Percentiles rank a stretch among this genome's conserved stretches.
Conservation (phyloP, 768 basidiomycete genomes). For the Lactarius sanguifluus region DNA sequence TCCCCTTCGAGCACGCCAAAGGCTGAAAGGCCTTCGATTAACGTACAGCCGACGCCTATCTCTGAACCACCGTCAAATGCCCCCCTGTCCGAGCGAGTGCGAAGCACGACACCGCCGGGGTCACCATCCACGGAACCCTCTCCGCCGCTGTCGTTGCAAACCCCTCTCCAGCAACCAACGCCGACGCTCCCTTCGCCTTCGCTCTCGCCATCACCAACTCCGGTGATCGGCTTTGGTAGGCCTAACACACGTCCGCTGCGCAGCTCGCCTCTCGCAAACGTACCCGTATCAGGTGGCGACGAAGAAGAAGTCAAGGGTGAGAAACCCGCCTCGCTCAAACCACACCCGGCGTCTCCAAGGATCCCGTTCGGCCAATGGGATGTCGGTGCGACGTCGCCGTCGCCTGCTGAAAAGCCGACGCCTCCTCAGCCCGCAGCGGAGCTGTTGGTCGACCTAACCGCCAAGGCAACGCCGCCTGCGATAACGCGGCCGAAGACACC, state of each 20-base stretch:
- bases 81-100: conserved; percentile 34
- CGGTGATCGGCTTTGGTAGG: conserved; percentile 56
- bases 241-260: conserved; percentile 64
- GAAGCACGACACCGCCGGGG: conserved; percentile 62
- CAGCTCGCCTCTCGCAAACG: conserved; percentile 74
- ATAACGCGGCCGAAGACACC: conserved; percentile 50
- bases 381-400: background rate
- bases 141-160: conserved; percentile 20
- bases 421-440: conserved; percentile 14
- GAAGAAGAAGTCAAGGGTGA: conserved; percentile 40
- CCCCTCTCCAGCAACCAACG: conserved; percentile 32
- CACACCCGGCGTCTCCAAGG: conserved; percentile 45
- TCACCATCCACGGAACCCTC: conserved; percentile 52
- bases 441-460: conserved; percentile 3
- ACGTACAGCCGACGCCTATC: conserved; percentile 39
- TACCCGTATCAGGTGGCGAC: conserved; percentile 46
- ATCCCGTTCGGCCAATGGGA: conserved; percentile 37
- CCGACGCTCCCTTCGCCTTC: conserved; percentile 40
- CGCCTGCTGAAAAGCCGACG: conserved; percentile 15
- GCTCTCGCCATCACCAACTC: conserved; percentile 38
- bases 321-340: conserved; percentile 33
- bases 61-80: conserved; percentile 33
- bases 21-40: conserved; percentile 47
- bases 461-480: conserved; percentile 31
- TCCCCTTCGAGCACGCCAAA: conserved; percentile 63